A percentile compares a stretch with the other conserved stretches of the same genome.
Conservation (phyloP, 176 grass and related monocot genomes). For the Aechmea fasciata region DNA sequence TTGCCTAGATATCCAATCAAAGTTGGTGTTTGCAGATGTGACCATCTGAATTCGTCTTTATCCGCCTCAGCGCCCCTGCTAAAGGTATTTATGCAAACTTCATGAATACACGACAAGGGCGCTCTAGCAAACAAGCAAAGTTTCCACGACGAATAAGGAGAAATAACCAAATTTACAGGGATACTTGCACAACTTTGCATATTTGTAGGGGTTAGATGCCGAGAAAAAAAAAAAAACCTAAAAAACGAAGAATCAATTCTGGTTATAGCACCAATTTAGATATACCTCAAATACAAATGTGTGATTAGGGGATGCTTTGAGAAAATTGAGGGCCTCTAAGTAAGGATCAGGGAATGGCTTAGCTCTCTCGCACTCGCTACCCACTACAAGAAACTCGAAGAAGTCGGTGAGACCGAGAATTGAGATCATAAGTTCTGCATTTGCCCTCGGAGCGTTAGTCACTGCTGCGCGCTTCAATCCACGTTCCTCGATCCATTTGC, state of each 20-base stretch:
- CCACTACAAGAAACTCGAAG: constrained; percentile 60
- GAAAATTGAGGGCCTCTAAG: constrained; percentile 54
- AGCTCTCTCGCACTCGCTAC: constrained; percentile 52
- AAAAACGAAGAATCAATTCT: background rate
- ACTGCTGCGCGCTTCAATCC: constrained; percentile 59
- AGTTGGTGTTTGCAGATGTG: too few species aligned
- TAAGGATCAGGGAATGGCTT: constrained; percentile 77
- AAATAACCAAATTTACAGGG: too few species aligned
- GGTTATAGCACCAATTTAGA: background rate
- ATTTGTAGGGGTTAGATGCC: too few species aligned
- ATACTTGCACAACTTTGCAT: too few species aligned
- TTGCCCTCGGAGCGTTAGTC: constrained; percentile 58
- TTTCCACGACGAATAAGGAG: too few species aligned
- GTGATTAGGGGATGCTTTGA: constrained; percentile 44
- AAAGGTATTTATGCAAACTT: too few species aligned
- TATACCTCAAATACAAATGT: constrained; percentile 76
- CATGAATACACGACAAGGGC: too few species aligned
- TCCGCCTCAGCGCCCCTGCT: too few species aligned
- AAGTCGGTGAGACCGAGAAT: constrained; percentile 50
- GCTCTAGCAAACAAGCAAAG: too few species aligned
- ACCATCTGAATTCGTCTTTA: too few species aligned
- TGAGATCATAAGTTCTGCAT: constrained; percentile 62
- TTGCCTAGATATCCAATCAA: too few species aligned
- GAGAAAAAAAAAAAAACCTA: too few species aligned
- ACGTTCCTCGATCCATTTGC: constrained; percentile 41